phyloP scores from a whole-genome alignment of 768 basidiomycete genomes.

The Nidularia sp. region DNA sequence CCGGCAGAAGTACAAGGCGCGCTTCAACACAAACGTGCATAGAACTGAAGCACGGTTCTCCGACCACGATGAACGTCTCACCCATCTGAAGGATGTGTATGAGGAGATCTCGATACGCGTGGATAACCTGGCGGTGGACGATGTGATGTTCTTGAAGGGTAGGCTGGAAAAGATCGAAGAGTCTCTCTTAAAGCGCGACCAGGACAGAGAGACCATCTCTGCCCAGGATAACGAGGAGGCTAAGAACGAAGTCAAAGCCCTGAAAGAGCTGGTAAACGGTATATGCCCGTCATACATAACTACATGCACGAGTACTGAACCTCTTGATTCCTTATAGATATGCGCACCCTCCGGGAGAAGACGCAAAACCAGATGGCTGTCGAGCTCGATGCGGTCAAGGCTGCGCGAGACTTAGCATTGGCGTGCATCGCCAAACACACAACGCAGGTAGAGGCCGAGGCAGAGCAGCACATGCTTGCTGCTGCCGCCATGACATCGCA shows the following conservation, averaged over 20 bases:
- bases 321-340: slow-evolving; percentile 25
- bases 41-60: slow-evolving; percentile 33
- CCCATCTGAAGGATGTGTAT: slow-evolving; percentile 33
- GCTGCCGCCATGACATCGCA: too few species aligned
- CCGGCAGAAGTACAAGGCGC: slow-evolving; percentile 33
- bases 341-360: slow-evolving; percentile 37
- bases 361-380: slow-evolving; percentile 40
- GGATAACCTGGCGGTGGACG: slow-evolving; percentile 20
- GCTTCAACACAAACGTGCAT: slow-evolving; percentile 36
- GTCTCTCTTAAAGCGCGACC: too few species aligned
- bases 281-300: slow-evolving; percentile 3
- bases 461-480: too few species aligned
- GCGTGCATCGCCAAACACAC: slow-evolving; percentile 19
- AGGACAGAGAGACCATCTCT: too few species aligned
- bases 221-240: slow-evolving; percentile 17
- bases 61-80: slow-evolving; percentile 34
- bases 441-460: slow-evolving; percentile 21
- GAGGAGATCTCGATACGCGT: slow-evolving; percentile 28
- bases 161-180: slow-evolving; percentile 1
- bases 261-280: slow-evolving; percentile 41
- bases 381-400: slow-evolving; percentile 40
- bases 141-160: slow-evolving; percentile 7
- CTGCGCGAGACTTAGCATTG: slow-evolving; percentile 20
- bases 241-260: slow-evolving; percentile 25
- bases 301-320: neutral